Conservation (phyloP, 2,329 filamentous ascomycete species). For the Hymenoscyphus albidus region DNA sequence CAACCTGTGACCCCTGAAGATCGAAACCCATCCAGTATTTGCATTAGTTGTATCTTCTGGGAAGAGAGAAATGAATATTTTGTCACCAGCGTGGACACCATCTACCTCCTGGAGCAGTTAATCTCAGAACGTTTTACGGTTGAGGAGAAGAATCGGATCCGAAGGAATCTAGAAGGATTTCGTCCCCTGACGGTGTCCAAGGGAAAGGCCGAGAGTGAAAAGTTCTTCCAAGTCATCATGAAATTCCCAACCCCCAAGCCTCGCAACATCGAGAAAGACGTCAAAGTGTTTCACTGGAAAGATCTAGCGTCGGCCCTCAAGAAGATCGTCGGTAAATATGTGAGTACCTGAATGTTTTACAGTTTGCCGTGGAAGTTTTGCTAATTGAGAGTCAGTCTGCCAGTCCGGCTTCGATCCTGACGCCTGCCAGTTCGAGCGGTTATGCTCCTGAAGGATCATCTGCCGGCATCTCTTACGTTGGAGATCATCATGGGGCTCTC, state of each 20-base stretch:
- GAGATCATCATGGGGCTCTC: conserved; percentile 32
- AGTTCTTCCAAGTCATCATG: conserved; percentile 99
- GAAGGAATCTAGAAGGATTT: conserved; percentile 92
- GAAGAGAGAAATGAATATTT: conserved; percentile 85
- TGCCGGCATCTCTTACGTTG: conserved; percentile 27
- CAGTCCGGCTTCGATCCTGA: conserved; percentile 35
- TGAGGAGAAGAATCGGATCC: conserved; percentile 97
- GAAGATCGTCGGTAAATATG: conserved; percentile 98
- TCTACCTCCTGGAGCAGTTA: conserved; percentile 87
- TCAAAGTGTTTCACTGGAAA: conserved; percentile 98
- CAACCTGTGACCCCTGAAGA: conserved; percentile 74
- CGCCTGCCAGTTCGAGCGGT: conserved; percentile 33
- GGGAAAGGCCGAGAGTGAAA: conserved; percentile 84
- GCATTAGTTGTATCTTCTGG: conserved; percentile 98
- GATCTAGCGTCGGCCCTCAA: conserved; percentile 81
- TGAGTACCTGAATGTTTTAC: conserved; percentile 18
- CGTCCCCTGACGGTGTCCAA: conserved; percentile 91
- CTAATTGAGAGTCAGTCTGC: conserved; percentile 31
- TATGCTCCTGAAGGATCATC: conserved; percentile 32
- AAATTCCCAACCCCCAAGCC: conserved; percentile 92
- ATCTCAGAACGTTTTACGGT: conserved; percentile 85
- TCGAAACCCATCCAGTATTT: conserved; percentile 77
- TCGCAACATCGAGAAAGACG: conserved; percentile 96
- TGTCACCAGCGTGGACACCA: conserved; percentile 95
- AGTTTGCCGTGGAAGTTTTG: not conserved